Base-by-base conservation (phyloP, 1,284 basidiomycete genomes). In the Irpex sp. region DNA sequence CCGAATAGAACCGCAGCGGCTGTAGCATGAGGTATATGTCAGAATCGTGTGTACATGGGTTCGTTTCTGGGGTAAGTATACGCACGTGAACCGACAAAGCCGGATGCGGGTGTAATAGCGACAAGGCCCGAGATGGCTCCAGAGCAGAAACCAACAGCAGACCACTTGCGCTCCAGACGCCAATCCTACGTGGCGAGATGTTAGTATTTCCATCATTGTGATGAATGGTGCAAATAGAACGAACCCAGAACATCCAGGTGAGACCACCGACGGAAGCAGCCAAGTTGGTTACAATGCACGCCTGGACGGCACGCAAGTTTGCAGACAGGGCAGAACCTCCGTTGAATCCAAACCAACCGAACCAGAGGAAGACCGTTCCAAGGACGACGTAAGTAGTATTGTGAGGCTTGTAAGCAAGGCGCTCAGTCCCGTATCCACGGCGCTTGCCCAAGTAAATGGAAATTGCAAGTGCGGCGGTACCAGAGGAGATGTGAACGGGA, bases 341-440 rank as follows among this genome's bases (percentile, higher is more conserved):
- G 78, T 96, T 96, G 83, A 88, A 90, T 7, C 91, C 95, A 72
- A 96, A 95, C 96, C 96, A 98, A n/a, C 95, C 96, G 71, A 97
- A 95, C 96, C 95, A 98, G 63, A 98, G 92, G 77, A 98, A 88
- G 11, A 89, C 86, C 0, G 97, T 98, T 59, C 96, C 96, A 61
- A 99, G 81, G 60, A 98, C 82, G 68, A 98, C 93, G 75, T 96
- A 94, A 51, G 89, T 87, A 1, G 90, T 92, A 75, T 93, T 93
- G 75, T 94, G 86, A 5, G 93, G 89, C 80, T 95, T 93, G 86
- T 95, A 92, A 1, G 93, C 92, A 43, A 95, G 85, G 37, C 92
- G 86, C 71, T 95, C 92, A 2, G 95, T 97, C 33, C 96, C 96
- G 74, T 96, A 98, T 2, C 96, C 96, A 37, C 92, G 83, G 63